Base-by-base conservation (phyloP, 2,329 filamentous ascomycete genomes). In the Xylariaceae sp. region DNA sequence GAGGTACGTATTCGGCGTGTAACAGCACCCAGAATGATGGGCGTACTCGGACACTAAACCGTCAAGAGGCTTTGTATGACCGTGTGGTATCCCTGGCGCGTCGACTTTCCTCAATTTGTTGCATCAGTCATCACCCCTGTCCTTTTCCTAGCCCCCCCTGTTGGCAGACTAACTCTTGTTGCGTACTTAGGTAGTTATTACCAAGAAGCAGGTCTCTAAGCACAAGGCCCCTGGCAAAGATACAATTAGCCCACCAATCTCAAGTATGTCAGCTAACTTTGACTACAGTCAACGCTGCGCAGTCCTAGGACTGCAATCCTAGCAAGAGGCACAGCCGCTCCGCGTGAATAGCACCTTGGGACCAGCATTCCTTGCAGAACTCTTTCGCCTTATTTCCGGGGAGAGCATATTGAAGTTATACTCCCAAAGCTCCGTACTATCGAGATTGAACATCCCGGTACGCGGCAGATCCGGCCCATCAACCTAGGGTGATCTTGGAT, bases 401-500 rank as follows among this genome's bases (percentile, higher is more conserved):
- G 37, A 35, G 35, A 33, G 30, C 30, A 50, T 10, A 37, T 50
- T 47, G 18, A 36, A 18, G 26, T 33, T 43, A 29, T 23, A 32
- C 20, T 26, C 20, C 27, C 32, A 35, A 9, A 32, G n/a, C 24
- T 47, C 26, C 16, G 13, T 27, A 35, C 30, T 27, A 21, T 37
- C 20, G n/a, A 32, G 33, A 46, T 40, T 45, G 32, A 52, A 33
- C 32, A 49, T 48, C 55, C 43, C 39, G 29, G 43, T 18, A 33
- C 24, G 27, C 43, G 51, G 55, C 24, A 55, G 47, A 52, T 53
- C 49, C 49, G 44, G 56, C 30, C 46, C 51, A 55, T 26, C 46
- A 57, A 33, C 29, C 50, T 43, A 41, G 23, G 35, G 50, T 52
- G 54, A 57, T 59, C 46, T 55, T 46, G 45, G 45, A 50, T 57